phyloP scores from a whole-genome alignment of 495 filamentous ascomycete genomes.

The Entonaema liquescens region DNA sequence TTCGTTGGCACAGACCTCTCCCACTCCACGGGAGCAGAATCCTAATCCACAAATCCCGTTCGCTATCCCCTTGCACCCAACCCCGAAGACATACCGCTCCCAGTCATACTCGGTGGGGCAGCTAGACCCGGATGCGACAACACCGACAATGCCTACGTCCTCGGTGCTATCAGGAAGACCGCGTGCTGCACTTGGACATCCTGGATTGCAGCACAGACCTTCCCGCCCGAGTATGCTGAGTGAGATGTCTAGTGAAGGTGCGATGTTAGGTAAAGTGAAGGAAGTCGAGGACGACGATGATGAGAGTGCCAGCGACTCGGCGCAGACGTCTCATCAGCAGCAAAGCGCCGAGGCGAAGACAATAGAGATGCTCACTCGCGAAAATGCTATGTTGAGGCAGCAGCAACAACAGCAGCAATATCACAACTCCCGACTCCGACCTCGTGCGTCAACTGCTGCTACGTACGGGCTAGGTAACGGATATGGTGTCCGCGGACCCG shows the following conservation, averaged over 20 bases:
- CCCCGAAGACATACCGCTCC: constrained; percentile 90
- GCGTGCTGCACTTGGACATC: constrained; percentile 61
- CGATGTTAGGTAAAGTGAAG: constrained; percentile 76
- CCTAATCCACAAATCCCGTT: constrained; percentile 79
- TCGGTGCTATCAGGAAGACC: constrained; percentile 60
- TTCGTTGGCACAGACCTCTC: constrained; percentile 52
- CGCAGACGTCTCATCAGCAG: constrained; percentile 56
- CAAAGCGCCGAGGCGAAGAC: constrained; percentile 69
- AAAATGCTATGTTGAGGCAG: constrained; percentile 77
- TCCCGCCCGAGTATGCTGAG: constrained; percentile 88
- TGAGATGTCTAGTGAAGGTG: constrained; percentile 76
- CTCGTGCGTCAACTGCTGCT: constrained; percentile 66
- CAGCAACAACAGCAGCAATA: constrained; percentile 66
- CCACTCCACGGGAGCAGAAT: constrained; percentile 53
- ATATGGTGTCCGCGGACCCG: constrained; percentile 68
- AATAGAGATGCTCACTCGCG: constrained; percentile 75
- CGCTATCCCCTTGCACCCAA: constrained; percentile 88
- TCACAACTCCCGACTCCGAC: constrained; percentile 67
- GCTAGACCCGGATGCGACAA: constrained; percentile 73
- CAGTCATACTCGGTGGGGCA: constrained; percentile 98
- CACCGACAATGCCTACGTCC: constrained; percentile 53
- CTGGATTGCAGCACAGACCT: constrained; percentile 79
- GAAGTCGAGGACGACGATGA: constrained; percentile 87
- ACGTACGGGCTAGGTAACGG: constrained; percentile 63
- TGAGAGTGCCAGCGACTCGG: constrained; percentile 69